phyloP scores from a whole-genome alignment of 2,329 filamentous ascomycete genomes.

The Fusarium oligoseptatum region DNA sequence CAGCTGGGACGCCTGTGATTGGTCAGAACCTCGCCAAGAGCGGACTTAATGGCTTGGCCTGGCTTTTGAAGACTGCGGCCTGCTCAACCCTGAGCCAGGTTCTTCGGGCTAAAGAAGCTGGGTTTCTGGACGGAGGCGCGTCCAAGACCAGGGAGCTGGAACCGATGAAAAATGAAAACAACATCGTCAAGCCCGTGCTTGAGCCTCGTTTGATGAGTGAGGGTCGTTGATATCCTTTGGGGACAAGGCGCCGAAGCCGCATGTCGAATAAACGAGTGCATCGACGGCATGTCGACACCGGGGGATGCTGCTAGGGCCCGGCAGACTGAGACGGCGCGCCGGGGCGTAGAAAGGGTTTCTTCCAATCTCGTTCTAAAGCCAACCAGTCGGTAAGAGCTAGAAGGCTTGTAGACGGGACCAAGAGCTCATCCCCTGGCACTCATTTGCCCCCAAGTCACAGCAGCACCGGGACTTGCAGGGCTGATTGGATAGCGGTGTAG shows the following conservation, averaged over 20 bases:
- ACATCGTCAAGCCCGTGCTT: slow-evolving; percentile 21
- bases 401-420: slow-evolving; percentile 3
- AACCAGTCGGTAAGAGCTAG: slow-evolving; percentile 39
- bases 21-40: slow-evolving; percentile 22
- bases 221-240: slow-evolving; percentile 14
- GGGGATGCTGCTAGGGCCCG: slow-evolving; percentile 30
- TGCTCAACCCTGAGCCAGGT: slow-evolving; percentile 16
- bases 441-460: slow-evolving; percentile 32
- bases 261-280: slow-evolving; percentile 18
- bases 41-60: slow-evolving; percentile 22
- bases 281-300: slow-evolving; percentile 6
- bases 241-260: slow-evolving; percentile 10
- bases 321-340: slow-evolving; percentile 3
- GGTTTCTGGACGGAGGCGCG: slow-evolving; percentile 27
- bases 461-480: slow-evolving; percentile 37
- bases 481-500: slow-evolving; percentile 47
- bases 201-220: slow-evolving; percentile 37
- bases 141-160: slow-evolving; percentile 27
- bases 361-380: slow-evolving; percentile 34
- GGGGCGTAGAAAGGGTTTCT: slow-evolving; percentile 17
- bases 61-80: slow-evolving; percentile 22
- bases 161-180: slow-evolving; percentile 11
- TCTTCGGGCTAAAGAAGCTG: slow-evolving; percentile 26
- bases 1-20: slow-evolving; percentile 48
- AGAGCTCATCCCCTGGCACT: slow-evolving; percentile 10